A percentile compares a stretch with the other conserved stretches of the same genome.
Conservation (phyloP, 495 filamentous ascomycete genomes). For the Thermochaetoides thermophila region DNA sequence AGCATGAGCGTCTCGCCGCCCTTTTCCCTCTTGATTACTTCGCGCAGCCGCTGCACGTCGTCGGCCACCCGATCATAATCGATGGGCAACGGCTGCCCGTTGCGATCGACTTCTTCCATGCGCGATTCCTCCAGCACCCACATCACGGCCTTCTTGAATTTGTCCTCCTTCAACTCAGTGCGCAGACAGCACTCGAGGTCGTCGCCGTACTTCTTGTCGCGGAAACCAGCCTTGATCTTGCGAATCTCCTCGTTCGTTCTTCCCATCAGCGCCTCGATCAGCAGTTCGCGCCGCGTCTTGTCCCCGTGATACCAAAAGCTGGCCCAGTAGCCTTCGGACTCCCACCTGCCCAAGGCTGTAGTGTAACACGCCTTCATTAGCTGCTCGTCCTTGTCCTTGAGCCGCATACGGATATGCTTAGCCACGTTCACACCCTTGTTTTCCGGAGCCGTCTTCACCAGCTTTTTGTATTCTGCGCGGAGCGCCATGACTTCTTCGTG, state of each 20-base stretch:
- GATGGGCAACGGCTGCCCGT: constrained; percentile 23
- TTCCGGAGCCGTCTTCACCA: constrained; percentile 55
- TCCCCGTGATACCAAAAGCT: constrained; percentile 96
- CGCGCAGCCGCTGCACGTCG: constrained; percentile 58
- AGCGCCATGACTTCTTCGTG: constrained; percentile 77
- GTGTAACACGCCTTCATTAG: constrained; percentile 86
- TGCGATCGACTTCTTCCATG: constrained; percentile 58
- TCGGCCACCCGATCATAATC: constrained; percentile 42
- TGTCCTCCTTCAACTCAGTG: constrained; percentile 80
- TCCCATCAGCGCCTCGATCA: constrained; percentile 88
- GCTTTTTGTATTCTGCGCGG: constrained; percentile 74
- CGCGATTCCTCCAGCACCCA: constrained; percentile 65
- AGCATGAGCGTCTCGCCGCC: constrained; percentile 91
- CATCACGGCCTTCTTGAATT: constrained; percentile 82
- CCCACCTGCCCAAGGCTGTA: constrained; percentile 80
- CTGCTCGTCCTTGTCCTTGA: constrained; percentile 45
- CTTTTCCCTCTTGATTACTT: constrained; percentile 53
- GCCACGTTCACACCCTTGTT: constrained; percentile 84
- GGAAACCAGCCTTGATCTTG: constrained; percentile 86
- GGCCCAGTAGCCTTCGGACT: constrained; percentile 92
- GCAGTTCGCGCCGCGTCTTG: constrained; percentile 65
- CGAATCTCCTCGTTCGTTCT: constrained; percentile 72
- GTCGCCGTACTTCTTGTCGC: constrained; percentile 82
- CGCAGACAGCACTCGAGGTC: constrained; percentile 75
- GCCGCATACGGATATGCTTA: constrained; percentile 80